A percentile compares a stretch with the other conserved stretches of the same genome.
Evolutionary conservation across 306 rosid genomes (phyloP).

Genomic region (Prunus campanulata): DNA sequence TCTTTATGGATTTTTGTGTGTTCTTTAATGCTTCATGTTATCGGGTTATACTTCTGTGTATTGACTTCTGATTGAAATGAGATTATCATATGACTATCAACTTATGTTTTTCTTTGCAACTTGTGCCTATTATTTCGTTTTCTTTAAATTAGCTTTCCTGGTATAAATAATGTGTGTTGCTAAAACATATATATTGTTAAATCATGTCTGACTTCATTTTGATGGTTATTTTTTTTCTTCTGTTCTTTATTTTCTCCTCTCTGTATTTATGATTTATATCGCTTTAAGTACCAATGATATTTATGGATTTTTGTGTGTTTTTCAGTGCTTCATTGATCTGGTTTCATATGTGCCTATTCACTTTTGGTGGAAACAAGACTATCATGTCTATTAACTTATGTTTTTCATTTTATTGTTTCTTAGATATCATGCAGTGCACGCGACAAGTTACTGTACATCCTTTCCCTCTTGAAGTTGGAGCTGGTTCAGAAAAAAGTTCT

Average conservation of each 20-base stretch:
- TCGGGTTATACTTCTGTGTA: neutral
- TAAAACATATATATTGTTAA: neutral
- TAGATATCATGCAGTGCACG: constrained; percentile 68
- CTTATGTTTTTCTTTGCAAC: neutral
- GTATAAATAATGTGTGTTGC: neutral
- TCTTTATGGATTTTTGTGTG: neutral
- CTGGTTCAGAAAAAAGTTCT: constrained; percentile 88
- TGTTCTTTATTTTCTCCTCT: neutral
- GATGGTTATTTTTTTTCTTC: too few species aligned
- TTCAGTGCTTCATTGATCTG: neutral
- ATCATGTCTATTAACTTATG: constrained; percentile 5
- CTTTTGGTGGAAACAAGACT: constrained; percentile 15
- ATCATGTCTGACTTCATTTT: neutral
- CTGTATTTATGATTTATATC: neutral
- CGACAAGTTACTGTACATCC: constrained; percentile 77
- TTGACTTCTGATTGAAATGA: neutral
- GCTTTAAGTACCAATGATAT: neutral
- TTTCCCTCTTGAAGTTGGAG: constrained; percentile 84
- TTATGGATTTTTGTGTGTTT: neutral
- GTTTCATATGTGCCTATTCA: constrained; percentile 3
- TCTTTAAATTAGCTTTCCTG: too few species aligned
- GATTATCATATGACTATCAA: neutral
- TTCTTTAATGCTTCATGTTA: neutral
- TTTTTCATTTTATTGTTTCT: constrained; percentile 21
- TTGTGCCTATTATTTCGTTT: neutral